A percentile compares a stretch with the other conserved stretches of the same genome.
Evolutionary conservation across 345 rosid genomes (phyloP).

Genomic region (Populus tremula): DNA sequence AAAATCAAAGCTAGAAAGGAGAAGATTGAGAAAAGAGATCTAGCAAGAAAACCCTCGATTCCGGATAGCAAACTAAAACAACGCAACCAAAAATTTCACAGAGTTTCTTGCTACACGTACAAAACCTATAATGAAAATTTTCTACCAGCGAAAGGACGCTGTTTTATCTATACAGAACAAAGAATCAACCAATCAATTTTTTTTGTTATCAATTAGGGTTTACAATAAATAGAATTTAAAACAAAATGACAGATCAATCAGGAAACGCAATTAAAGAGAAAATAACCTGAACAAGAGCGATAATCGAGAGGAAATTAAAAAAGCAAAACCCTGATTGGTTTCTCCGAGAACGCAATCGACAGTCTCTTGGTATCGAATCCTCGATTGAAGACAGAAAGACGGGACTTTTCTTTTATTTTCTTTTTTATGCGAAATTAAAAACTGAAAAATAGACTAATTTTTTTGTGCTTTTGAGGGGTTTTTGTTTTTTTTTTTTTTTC

Average conservation of each 20-base stretch:
- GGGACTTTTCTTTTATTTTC: not conserved
- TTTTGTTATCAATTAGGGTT: constrained; percentile 16
- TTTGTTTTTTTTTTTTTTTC: not conserved
- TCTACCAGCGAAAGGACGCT: not conserved
- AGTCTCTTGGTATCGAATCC: constrained; percentile 18
- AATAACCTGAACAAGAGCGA: not conserved
- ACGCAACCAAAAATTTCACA: constrained; percentile 35
- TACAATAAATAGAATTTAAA: constrained; percentile 4
- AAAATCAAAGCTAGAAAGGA: not conserved
- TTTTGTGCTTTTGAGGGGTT: not conserved
- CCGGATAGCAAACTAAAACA: constrained; percentile 35
- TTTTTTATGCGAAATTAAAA: not conserved
- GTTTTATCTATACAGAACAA: not conserved
- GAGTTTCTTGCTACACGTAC: constrained; percentile 21
- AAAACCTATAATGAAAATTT: not conserved
- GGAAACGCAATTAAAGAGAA: not conserved
- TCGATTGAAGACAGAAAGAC: not conserved
- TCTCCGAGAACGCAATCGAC: constrained; percentile 15
- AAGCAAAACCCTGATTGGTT: constrained; percentile 7
- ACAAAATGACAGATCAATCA: not conserved
- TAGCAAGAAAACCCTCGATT: constrained; percentile 35
- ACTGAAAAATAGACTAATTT: not conserved
- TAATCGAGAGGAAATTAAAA: not conserved
- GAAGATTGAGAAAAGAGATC: constrained; percentile 10
- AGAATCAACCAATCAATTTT: constrained; percentile 15